Percentiles rank a stretch among this genome's conserved stretches.
Conservation (phyloP, 345 rosid genomes). For the Microthlaspi erraticum region DNA sequence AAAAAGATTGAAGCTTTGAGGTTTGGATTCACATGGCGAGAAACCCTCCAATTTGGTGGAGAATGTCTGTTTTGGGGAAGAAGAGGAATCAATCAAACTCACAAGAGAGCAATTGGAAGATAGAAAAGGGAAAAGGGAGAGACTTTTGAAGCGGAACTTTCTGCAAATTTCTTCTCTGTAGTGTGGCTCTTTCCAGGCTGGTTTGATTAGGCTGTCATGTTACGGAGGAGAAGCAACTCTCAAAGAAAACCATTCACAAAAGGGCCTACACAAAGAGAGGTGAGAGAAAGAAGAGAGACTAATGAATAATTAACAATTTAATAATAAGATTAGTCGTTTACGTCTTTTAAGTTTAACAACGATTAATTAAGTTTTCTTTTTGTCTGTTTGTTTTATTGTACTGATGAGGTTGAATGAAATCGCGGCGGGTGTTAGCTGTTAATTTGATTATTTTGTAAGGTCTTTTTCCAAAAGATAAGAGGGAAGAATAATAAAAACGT, state of each 20-base stretch:
- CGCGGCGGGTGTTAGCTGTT: conserved; percentile 45
- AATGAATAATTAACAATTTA: neutral
- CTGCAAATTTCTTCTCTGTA: conserved; percentile 43
- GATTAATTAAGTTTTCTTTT: neutral
- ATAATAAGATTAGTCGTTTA: conserved; percentile 3
- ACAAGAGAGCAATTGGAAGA: conserved; percentile 19
- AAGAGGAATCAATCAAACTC: conserved; percentile 20
- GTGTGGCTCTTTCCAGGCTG: conserved; percentile 87
- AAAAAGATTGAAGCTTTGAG: conserved; percentile 5
- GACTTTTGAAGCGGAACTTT: conserved; percentile 45
- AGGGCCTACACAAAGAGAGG: conserved; percentile 37
- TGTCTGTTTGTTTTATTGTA: conserved; percentile 31
- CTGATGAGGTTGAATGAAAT: conserved; percentile 20
- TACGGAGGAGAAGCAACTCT: conserved; percentile 43
- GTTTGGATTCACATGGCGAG: conserved; percentile 38
- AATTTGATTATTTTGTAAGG: conserved; percentile 21
- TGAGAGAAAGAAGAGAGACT: conserved; percentile 9
- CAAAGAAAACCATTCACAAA: conserved; percentile 55
- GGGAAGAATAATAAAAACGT: conserved; percentile 26
- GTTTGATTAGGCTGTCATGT: conserved; percentile 74
- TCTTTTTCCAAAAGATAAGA: conserved; percentile 41
- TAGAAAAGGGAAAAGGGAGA: conserved; percentile 26
- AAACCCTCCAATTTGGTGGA: conserved; percentile 33
- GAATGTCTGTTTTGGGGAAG: conserved; percentile 35
- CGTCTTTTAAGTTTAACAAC: conserved; percentile 1